Base-by-base conservation (phyloP, 1,284 basidiomycete species). In the Tetrapyrgos nigripes region DNA sequence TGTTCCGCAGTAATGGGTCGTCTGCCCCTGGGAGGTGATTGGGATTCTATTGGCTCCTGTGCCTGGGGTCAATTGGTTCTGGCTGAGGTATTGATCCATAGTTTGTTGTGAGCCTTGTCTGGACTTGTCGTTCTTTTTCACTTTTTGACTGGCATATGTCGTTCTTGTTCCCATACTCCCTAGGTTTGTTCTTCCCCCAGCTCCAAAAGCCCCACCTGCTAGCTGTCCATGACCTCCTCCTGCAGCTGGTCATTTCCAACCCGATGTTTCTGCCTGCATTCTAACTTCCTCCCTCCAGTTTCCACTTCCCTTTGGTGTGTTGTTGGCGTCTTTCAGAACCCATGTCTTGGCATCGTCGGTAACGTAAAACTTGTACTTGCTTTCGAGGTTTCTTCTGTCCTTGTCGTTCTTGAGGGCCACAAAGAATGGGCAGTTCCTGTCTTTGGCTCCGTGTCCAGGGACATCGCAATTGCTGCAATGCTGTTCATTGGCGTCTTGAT, bases 281-380 rank as follows among this genome's bases (percentile, higher is more conserved):
- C 21, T n/a, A 21, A 43, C 13, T 26, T 27, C 35, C 26, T 52
- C 50, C 23, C 50, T 51, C 31, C 50, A 51, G 13, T 19, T 13
- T 37, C 6, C 3, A 33, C 31, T 14, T 13, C 35, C 24, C 28
- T 26, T 26, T 40, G 6, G 19, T 14, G 6, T 6, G 17, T n/a
- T 13, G 37, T 26, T 10, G n/a, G 6, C 21, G 19, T 2, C 37
- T 43, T 52, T 35, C 8, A 14, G 8, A 14, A 43, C 13, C 63
- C 64, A 66, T 0, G 63, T 60, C 10, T 24, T 14, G 4, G 26
- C 14, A 35, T 56, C 51, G 4, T 50, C 19, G 1, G 57, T 49
- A n/a, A 58, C 60, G 56, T 55, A 65, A 17, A 47, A 62, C 1
- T 44, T 24, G 53, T 65, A 65, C 8, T 58, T 57, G 1, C 51